Conservation (phyloP, 768 basidiomycete genomes). For the Auricularia heimuer region DNA sequence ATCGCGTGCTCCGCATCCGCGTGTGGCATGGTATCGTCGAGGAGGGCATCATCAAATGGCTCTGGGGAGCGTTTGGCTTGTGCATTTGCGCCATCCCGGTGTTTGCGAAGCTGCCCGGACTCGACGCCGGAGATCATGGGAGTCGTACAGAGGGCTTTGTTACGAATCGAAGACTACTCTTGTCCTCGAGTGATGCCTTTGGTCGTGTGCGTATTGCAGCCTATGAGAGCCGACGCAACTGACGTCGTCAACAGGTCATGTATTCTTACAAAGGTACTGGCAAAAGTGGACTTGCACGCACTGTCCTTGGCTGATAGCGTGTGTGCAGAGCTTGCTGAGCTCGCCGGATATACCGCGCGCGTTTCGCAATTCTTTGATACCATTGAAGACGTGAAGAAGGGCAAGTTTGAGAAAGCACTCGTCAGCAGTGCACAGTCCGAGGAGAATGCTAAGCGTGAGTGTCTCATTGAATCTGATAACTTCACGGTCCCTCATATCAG, state of each 20-base stretch:
- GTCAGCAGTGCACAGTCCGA: slow-evolving; percentile 64
- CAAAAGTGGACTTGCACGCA: background rate
- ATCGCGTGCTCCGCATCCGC: slow-evolving; percentile 61
- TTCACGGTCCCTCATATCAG: background rate
- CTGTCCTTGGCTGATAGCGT: slow-evolving; percentile 7
- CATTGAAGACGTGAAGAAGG: slow-evolving; percentile 75
- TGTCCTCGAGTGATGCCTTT: slow-evolving; percentile 43
- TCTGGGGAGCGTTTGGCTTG: slow-evolving; percentile 92
- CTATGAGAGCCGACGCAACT: slow-evolving; percentile 1
- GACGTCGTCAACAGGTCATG: slow-evolving; percentile 55
- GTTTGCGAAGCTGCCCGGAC: slow-evolving; percentile 78
- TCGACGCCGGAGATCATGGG: slow-evolving; percentile 59
- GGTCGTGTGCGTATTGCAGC: slow-evolving; percentile 42
- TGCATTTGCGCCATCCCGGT: slow-evolving; percentile 89
- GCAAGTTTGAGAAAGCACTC: slow-evolving; percentile 81
- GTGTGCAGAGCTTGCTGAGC: slow-evolving; percentile 67
- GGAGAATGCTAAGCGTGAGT: slow-evolving; percentile 46
- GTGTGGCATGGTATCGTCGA: slow-evolving; percentile 91
- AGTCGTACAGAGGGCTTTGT: slow-evolving; percentile 92
- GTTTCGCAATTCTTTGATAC: slow-evolving; percentile 84
- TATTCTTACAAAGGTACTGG: slow-evolving; percentile 73
- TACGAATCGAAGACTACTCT: slow-evolving; percentile 82
- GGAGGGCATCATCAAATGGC: slow-evolving; percentile 83
- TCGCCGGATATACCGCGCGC: slow-evolving; percentile 91
- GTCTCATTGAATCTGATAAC: background rate